These are phyloP conservation scores for Puccinia coronata DNA, from an alignment of 1,284 basidiomycete genomes.

Conservation along the genomic window DNA sequence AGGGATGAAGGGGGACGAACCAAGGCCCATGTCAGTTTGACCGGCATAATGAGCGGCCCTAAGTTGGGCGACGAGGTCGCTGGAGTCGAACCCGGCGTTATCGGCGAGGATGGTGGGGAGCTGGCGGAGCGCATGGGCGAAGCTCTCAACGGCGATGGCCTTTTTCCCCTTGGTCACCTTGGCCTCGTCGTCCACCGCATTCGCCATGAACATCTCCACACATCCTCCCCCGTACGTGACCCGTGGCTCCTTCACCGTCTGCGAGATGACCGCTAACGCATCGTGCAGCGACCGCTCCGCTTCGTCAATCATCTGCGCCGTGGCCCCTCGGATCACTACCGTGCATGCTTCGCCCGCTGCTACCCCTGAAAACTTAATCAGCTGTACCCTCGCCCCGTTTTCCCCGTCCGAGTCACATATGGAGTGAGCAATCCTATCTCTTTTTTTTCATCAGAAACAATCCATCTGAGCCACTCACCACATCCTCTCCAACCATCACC, in stretches of 20 bases:
- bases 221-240: constrained; percentile 94
- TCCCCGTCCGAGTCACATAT: neutral
- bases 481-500: constrained; percentile 99
- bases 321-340: constrained; percentile 93
- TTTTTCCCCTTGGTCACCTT: constrained; percentile 87
- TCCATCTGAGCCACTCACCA: constrained; percentile 64
- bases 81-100: constrained; percentile 95
- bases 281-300: constrained; percentile 97
- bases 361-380: constrained; percentile 99
- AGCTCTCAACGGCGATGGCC: constrained; percentile 90
- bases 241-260: constrained; percentile 95
- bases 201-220: constrained; percentile 96
- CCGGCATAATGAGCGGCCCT: constrained; percentile 94
- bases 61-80: constrained; percentile 87
- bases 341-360: constrained; percentile 99
- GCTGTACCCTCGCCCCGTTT: constrained; percentile 63
- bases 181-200: constrained; percentile 85
- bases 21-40: constrained; percentile 76
- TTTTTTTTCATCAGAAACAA: neutral
- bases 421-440: neutral
- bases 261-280: constrained; percentile 92
- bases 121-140: constrained; percentile 82
- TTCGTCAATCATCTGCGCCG: constrained; percentile 98
- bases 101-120: constrained; percentile 96
- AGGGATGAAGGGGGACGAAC: constrained; percentile 61